These are phyloP conservation scores for Hirsutella minnesotensis DNA, from an alignment of 2,329 filamentous ascomycete species.

Conservation along the genomic window DNA sequence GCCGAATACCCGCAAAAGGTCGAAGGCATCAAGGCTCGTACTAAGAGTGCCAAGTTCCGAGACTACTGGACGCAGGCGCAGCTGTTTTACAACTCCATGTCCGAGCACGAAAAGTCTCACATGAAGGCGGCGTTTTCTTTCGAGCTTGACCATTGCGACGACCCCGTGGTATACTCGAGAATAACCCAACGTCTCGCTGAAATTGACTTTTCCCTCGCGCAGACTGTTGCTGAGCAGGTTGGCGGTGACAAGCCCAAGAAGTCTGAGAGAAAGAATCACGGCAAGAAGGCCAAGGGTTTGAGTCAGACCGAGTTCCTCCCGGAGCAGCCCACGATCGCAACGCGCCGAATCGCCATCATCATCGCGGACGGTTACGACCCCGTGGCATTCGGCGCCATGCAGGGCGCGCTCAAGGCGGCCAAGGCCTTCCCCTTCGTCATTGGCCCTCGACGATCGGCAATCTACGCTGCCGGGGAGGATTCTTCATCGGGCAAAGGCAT, in stretches of 20 bases:
- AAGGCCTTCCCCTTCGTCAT: constrained; percentile 64
- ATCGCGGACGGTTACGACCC: constrained; percentile 68
- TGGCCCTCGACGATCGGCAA: constrained; percentile 51
- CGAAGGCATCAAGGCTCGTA: constrained; percentile 57
- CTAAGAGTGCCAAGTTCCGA: constrained; percentile 60
- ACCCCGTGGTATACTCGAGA: constrained; percentile 62
- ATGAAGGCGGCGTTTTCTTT: constrained; percentile 61
- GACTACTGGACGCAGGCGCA: constrained; percentile 72
- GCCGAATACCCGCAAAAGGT: constrained; percentile 52
- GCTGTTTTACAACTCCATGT: constrained; percentile 72
- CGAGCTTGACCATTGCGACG: constrained; percentile 73
- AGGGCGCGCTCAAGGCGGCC: constrained; percentile 47
- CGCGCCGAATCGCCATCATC: constrained; percentile 62
- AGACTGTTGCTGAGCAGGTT: constrained; percentile 57
- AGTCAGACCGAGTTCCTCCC: constrained; percentile 60
- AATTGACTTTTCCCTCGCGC: constrained; percentile 59
- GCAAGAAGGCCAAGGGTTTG: constrained; percentile 53
- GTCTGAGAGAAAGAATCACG: constrained; percentile 47
- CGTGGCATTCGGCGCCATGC: constrained; percentile 51
- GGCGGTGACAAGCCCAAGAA: constrained; percentile 46
- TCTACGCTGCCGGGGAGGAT: constrained; percentile 49
- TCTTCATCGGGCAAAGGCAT: constrained; percentile 40
- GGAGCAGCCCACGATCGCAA: constrained; percentile 52
- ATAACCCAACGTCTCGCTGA: constrained; percentile 57
- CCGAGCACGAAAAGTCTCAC: constrained; percentile 56